Percentiles rank a stretch among this genome's conserved stretches.
Evolutionary conservation across 2,329 filamentous ascomycete species (phyloP).

Genomic region (Pestalotiopsis sp.): DNA sequence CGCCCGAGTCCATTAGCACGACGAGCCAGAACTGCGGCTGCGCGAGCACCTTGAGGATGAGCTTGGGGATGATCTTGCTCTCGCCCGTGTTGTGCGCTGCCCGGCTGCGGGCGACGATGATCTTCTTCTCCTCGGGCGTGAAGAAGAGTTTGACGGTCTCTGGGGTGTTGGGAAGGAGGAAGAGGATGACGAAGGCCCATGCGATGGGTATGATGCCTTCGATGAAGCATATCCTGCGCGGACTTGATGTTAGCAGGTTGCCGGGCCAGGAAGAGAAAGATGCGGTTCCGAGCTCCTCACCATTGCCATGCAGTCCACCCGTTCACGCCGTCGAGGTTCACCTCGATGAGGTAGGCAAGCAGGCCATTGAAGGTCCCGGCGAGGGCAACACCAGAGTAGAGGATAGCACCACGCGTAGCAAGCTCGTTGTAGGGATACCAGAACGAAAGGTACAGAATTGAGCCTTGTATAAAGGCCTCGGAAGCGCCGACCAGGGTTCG

Average conservation of each 20-base stretch:
- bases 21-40: slow-evolving; percentile 29
- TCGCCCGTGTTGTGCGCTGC: slow-evolving; percentile 25
- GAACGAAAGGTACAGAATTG: slow-evolving; percentile 28
- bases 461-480: slow-evolving; percentile 27
- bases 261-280: no score
- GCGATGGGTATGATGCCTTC: slow-evolving; percentile 25
- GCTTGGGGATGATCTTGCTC: slow-evolving; percentile 14
- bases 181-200: slow-evolving; percentile 23
- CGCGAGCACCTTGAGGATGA: slow-evolving; percentile 22
- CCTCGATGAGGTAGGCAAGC: slow-evolving; percentile 24
- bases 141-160: slow-evolving; percentile 20
- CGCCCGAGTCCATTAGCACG: slow-evolving; percentile 22
- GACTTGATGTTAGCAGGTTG: background rate
- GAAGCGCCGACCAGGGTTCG: slow-evolving; percentile 25
- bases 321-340: slow-evolving; percentile 23
- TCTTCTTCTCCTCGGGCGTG: slow-evolving; percentile 21
- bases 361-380: slow-evolving; percentile 29
- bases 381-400: slow-evolving; percentile 23
- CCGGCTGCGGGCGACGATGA: slow-evolving; percentile 21
- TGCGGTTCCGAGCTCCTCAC: background rate
- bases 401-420: slow-evolving; percentile 26
- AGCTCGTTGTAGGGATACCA: slow-evolving; percentile 28
- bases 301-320: slow-evolving; percentile 27
- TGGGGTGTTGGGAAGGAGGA: slow-evolving; percentile 23
- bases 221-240: slow-evolving; percentile 22